Evolutionary conservation across 352 stramenopile species (phyloP), one percentile per base, ranked within the genome.

Genomic region (Globisporangium nunn): DNA sequence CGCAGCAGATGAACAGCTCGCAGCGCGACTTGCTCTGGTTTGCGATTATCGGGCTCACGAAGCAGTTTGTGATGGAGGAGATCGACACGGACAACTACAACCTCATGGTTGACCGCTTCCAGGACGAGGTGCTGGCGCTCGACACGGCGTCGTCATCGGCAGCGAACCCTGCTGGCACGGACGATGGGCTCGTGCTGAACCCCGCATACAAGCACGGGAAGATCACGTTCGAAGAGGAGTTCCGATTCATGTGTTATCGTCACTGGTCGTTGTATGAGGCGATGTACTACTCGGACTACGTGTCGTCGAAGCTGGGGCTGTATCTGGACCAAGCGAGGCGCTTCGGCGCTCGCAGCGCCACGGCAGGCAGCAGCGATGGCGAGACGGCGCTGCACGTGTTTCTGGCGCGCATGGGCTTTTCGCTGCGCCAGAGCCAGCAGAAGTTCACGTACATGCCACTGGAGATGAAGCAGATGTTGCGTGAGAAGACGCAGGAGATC

Each of bases 341-440:
- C 37, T 72, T 90, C 47, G 79, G 79, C 17, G 75, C 79, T 1
- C 86, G 72, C 69, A 85, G 72, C 66, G 74, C 78, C 0, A 61
- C 69, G 3, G 72, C 15, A 4, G 43, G 58, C 14, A 57, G 54
- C 1, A 66, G 62, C 1, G 61, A 74, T 10, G 85, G 87, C 29
- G 82, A 93, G 54, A 88, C 84, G 7, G 71, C 75, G 12, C 67
- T 97, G 29, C 81, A 97, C 59, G 91, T 98, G 49, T 89, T 98
- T 59, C 73, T 99, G 29, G 96, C 96, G 4, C 97, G 97, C 56
- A 99, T 99, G 96, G 96, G 96, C 10, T 97, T 98, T 61, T 97
- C 91, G 1, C 68, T 99, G 18, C 85, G 96, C 31, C 81, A 98
- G 66, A 98, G 92, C 65, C 81, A 96, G 59, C 96, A 99, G 62